These are phyloP conservation scores for Lizonia empirigonia DNA, from an alignment of 2,329 filamentous ascomycete genomes.

Conservation along the genomic window DNA sequence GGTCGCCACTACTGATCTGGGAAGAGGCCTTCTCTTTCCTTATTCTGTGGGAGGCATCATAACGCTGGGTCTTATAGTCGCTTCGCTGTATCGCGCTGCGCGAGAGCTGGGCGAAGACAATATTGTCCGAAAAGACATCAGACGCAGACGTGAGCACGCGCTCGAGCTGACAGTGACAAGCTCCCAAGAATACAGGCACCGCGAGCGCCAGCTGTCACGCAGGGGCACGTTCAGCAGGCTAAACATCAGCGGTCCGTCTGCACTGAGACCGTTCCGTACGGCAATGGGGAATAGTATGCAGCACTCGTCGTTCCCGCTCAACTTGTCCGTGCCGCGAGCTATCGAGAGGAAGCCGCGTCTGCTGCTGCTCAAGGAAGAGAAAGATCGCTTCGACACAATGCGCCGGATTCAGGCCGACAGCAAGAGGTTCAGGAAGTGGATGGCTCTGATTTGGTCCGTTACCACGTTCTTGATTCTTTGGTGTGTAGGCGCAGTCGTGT, in stretches of 20 bases:
- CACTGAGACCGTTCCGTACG: slow-evolving; percentile 29
- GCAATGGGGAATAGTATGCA: slow-evolving; percentile 26
- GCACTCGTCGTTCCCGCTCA: slow-evolving; percentile 6
- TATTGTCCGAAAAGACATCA: slow-evolving; percentile 64
- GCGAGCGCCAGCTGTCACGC: slow-evolving; percentile 33
- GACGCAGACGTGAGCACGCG: slow-evolving; percentile 60
- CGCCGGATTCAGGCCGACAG: slow-evolving; percentile 74
- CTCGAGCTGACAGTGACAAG: slow-evolving; percentile 60
- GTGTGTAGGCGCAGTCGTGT: slow-evolving; percentile 79
- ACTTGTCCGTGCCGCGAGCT: slow-evolving; percentile 13
- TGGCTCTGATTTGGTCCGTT: slow-evolving; percentile 70
- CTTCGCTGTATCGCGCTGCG: slow-evolving; percentile 73
- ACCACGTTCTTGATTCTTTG: slow-evolving; percentile 75
- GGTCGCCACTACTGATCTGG: slow-evolving; percentile 61
- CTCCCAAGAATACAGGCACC: slow-evolving; percentile 55
- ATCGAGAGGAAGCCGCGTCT: slow-evolving; percentile 51
- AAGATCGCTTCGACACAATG: slow-evolving; percentile 79
- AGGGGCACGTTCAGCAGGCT: slow-evolving; percentile 22
- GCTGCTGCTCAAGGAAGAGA: slow-evolving; percentile 62
- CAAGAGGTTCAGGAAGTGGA: slow-evolving; percentile 72
- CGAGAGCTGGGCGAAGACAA: slow-evolving; percentile 66
- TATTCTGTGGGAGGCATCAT: slow-evolving; percentile 84
- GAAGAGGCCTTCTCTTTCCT: slow-evolving; percentile 76
- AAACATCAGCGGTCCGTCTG: slow-evolving; percentile 35
- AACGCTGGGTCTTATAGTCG: slow-evolving; percentile 81